Evolutionary conservation across 108 stramenopile genomes (phyloP).

Genomic region (Aureococcus anophagefferens): DNA sequence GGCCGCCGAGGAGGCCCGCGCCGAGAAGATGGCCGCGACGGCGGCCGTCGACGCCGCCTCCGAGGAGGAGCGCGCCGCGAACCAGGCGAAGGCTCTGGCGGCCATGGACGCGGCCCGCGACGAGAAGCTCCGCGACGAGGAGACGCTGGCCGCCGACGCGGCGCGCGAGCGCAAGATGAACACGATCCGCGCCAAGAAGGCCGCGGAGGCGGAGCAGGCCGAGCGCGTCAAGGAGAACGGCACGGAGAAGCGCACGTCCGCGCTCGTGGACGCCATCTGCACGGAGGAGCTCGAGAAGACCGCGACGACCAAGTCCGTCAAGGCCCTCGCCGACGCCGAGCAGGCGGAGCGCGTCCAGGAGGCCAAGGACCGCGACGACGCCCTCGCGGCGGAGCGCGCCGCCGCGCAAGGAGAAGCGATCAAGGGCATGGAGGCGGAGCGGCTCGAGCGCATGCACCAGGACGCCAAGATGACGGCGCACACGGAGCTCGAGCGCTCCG

Average conservation of each 20-base stretch:
- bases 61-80: too few relatives aligned
- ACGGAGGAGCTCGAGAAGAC: background rate
- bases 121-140: too few relatives aligned
- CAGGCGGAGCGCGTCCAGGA: background rate
- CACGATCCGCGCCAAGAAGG: too few relatives aligned
- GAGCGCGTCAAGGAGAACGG: background rate
- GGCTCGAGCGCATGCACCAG: background rate
- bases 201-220: background rate
- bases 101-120: too few relatives aligned
- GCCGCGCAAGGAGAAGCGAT: too few relatives aligned
- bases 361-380: too few relatives aligned
- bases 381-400: too few relatives aligned
- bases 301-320: too few relatives aligned
- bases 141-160: background rate
- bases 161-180: background rate
- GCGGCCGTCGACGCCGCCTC: background rate
- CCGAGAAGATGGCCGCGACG: background rate
- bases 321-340: background rate
- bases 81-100: too few relatives aligned
- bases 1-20: background rate
- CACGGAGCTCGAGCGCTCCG: background rate
- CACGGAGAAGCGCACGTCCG: background rate
- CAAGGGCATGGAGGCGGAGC: too few relatives aligned
- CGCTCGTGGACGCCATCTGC: background rate
- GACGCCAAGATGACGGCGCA: background rate